Conservation (phyloP, 108 stramenopile species). For the Craspedostauros australis region DNA sequence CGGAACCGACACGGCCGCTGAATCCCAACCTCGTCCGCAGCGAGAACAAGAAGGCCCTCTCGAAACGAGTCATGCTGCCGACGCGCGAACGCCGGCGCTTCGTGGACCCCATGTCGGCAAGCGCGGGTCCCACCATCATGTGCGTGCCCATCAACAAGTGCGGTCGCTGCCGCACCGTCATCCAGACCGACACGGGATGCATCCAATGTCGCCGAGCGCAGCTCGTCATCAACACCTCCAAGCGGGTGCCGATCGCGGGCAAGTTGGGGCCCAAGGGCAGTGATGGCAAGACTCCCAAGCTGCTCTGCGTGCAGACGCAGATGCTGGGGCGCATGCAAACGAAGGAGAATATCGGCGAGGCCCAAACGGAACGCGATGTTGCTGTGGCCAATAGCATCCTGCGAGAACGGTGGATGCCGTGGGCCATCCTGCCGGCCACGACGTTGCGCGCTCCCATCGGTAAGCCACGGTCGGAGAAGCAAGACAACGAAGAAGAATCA, state of each 20-base stretch:
- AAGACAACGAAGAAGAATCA: conserved; percentile 1
- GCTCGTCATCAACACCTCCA: conserved; percentile 61
- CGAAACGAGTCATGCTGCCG: background rate
- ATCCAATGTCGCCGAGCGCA: conserved; percentile 54
- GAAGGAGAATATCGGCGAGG: conserved; percentile 34
- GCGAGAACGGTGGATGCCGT: conserved; percentile 60
- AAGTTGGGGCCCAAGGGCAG: conserved; percentile 3
- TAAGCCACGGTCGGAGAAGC: too few species aligned
- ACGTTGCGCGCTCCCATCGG: conserved; percentile 31
- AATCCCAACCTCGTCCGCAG: too few species aligned
- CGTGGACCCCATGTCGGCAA: too few species aligned
- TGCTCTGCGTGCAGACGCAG: conserved; percentile 41
- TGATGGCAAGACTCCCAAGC: conserved; percentile 5
- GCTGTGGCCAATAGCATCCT: conserved; percentile 40
- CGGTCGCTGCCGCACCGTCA: conserved; percentile 51
- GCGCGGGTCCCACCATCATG: too few species aligned
- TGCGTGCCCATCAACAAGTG: conserved; percentile 42
- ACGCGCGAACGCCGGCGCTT: too few species aligned
- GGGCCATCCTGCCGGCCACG: conserved; percentile 47
- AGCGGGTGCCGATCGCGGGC: background rate
- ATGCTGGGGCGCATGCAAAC: conserved; percentile 56
- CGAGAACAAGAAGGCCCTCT: background rate
- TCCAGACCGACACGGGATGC: conserved; percentile 49
- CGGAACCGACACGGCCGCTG: conserved; percentile 30
- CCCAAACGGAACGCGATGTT: conserved; percentile 27